These are phyloP conservation scores for Didymella pomorum DNA, from an alignment of 2,329 filamentous ascomycete species.

Conservation along the genomic window DNA sequence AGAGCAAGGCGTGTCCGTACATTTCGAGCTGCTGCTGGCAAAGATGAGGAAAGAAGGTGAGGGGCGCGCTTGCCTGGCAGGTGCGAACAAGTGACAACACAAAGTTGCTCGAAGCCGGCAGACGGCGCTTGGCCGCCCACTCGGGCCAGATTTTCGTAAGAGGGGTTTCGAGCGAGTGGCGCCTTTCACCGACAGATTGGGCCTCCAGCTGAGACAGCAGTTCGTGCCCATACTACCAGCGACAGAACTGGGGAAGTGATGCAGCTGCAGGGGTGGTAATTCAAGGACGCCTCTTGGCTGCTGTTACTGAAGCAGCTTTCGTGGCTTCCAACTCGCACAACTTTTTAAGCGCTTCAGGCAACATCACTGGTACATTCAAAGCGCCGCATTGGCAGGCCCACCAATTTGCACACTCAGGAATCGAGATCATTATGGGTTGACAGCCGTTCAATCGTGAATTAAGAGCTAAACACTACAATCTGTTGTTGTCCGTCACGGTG, in stretches of 20 bases:
- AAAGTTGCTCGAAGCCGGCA: slow-evolving; percentile 29
- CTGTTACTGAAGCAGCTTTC: background rate
- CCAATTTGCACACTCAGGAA: background rate
- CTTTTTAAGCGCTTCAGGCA: background rate
- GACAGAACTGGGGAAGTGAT: background rate
- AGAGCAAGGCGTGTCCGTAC: background rate
- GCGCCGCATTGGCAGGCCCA: background rate
- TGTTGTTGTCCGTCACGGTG: background rate
- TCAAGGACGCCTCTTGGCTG: background rate
- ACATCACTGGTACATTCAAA: background rate
- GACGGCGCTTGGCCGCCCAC: slow-evolving; percentile 26
- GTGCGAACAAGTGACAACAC: slow-evolving; percentile 29
- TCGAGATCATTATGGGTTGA: background rate
- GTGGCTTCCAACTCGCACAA: background rate
- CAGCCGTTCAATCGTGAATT: background rate
- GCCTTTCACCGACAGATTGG: slow-evolving; percentile 14
- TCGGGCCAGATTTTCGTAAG: slow-evolving; percentile 26
- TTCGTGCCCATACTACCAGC: slow-evolving; percentile 7
- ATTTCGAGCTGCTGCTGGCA: slow-evolving; percentile 11
- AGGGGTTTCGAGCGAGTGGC: slow-evolving; percentile 25
- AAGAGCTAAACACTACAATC: background rate
- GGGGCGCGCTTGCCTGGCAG: slow-evolving; percentile 30
- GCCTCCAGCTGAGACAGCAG: slow-evolving; percentile 1
- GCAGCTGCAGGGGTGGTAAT: slow-evolving; percentile 1
- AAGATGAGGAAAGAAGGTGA: slow-evolving; percentile 24